Conservation (phyloP, 2,329 filamentous ascomycete species). For the Dactylonectria estremocensis region DNA sequence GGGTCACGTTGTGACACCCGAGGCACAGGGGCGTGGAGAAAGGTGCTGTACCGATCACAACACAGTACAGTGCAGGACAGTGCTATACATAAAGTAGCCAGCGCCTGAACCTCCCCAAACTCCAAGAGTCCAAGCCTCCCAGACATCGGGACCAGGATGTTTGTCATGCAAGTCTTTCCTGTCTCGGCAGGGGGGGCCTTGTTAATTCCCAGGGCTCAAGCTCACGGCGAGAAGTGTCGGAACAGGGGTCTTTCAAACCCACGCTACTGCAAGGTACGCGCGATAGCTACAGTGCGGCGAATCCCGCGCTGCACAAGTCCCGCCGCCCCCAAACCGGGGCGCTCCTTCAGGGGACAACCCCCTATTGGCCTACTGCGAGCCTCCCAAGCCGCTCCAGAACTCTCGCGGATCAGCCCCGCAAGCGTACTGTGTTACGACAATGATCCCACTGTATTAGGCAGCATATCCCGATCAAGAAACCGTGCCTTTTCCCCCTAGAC, state of each 20-base stretch:
- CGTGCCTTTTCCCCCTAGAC: conserved; percentile 13
- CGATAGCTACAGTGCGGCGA: conserved; percentile 34
- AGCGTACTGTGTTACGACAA: conserved; percentile 23
- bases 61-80: no score
- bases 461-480: conserved; percentile 24
- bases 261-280: conserved; percentile 49
- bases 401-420: conserved; percentile 14
- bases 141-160: conserved; percentile 42
- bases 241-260: conserved; percentile 28
- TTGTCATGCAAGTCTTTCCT: conserved; percentile 45
- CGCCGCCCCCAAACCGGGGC: conserved; percentile 43
- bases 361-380: conserved; percentile 21
- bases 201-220: conserved; percentile 45
- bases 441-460: conserved; percentile 25
- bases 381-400: neutral
- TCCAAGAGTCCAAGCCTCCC: conserved; percentile 20
- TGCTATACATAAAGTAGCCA: neutral
- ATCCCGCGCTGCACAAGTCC: conserved; percentile 23
- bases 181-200: conserved; percentile 38
- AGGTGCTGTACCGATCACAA: neutral
- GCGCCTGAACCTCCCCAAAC: conserved; percentile 12
- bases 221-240: conserved; percentile 45
- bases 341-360: conserved; percentile 31
- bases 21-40: conserved; percentile 13
- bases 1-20: conserved; percentile 23